Evolutionary conservation across 306 rosid species (phyloP).

Genomic region (Cajanus cajan): DNA sequence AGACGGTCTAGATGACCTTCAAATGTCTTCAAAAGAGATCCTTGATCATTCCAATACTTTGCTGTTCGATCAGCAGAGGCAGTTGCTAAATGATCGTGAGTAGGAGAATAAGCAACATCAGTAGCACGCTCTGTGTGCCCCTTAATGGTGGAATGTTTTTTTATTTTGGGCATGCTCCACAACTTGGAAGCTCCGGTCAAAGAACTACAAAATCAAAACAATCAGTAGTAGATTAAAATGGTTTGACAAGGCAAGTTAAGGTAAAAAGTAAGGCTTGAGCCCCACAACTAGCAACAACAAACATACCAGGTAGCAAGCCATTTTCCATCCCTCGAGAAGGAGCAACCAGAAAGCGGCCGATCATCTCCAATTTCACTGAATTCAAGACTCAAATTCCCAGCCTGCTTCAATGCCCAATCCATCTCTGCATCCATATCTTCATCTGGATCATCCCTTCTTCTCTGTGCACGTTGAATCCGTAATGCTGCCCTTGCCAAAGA

Average conservation of each 20-base stretch:
- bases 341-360: slow-evolving; percentile 89
- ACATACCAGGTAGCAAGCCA: slow-evolving; percentile 76
- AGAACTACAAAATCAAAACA: slow-evolving; percentile 57
- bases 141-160: slow-evolving; percentile 59
- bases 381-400: slow-evolving; percentile 68
- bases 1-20: slow-evolving; percentile 95
- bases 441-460: slow-evolving; percentile 93
- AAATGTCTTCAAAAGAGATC: slow-evolving; percentile 66
- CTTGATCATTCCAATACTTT: slow-evolving; percentile 79
- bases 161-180: slow-evolving; percentile 91
- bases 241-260: slow-evolving; percentile 11
- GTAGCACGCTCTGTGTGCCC: slow-evolving; percentile 91
- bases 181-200: slow-evolving; percentile 74
- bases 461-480: slow-evolving; percentile 71
- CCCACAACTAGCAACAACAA: slow-evolving; percentile 3
- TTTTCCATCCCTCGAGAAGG: slow-evolving; percentile 76
- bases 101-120: slow-evolving; percentile 81
- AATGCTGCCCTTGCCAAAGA: slow-evolving; percentile 62
- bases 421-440: slow-evolving; percentile 87
- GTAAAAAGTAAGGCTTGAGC: neutral
- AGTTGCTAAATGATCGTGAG: slow-evolving; percentile 70
- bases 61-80: slow-evolving; percentile 96
- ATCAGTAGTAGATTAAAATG: slow-evolving; percentile 10
- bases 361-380: slow-evolving; percentile 96
- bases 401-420: slow-evolving; percentile 76